Evolutionary conservation across 345 rosid genomes (phyloP), one percentile per base, ranked within the genome.

Genomic region (Acer campestre): DNA sequence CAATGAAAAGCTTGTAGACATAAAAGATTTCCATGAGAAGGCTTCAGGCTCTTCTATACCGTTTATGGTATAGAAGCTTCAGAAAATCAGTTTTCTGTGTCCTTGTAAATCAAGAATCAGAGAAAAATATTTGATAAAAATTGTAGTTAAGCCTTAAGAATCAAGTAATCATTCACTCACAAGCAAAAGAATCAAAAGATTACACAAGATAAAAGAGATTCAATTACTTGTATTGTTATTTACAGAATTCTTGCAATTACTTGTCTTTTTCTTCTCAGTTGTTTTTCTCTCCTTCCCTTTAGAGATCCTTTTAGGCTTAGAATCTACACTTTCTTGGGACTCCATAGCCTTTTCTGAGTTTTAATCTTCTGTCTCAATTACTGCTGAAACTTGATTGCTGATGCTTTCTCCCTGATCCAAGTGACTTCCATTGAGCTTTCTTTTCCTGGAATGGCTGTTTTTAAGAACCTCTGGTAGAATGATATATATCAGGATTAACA

Each of bases 261-360:
- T 85, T 68, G 73, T 75, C 82, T 78, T 78, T 13, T 75, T 82
- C 78, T 84, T 86, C 62, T 66, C 77, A 59, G 58, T 79, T 72
- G 59, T 79, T 1, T 55, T 58, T 82, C 75, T 86, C n/a, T 75
- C 77, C 71, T 78, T 83, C 40, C 80, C 66, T 20, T 58, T 75
- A 31, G 79, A 68, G n/a, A 64, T 74, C 69, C 69, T 82, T 74
- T 75, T 86, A 10, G 80, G 81, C 75, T 81, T 90, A 14, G 92
- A 93, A 78, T 81, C 84, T 42, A 88, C 84, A 68, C 89, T 91
- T 64, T 79, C 88, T 77, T 88, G 89, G 22, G 91, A 84, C 49
- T 77, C 90, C 29, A 73, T 75, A 13, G 73, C 23, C 17, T 74
- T 40, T 61, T 3, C 9, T 42, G 65, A 42, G 61, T 82, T 80